Evolutionary conservation across 108 stramenopile genomes (phyloP), one percentile per base, ranked within the genome.

Genomic region (Nitzschia sp.): DNA sequence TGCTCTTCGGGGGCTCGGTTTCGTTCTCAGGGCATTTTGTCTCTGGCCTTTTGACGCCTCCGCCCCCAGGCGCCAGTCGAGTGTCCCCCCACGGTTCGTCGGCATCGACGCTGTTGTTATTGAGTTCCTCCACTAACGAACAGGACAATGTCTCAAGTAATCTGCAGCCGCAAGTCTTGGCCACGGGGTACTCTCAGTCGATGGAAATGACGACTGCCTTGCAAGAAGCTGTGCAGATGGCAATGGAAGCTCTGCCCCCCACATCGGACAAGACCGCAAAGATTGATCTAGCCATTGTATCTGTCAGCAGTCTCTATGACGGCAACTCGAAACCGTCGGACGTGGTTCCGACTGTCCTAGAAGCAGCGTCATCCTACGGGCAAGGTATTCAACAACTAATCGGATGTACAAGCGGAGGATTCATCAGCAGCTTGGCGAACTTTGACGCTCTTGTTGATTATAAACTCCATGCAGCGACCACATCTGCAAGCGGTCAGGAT

Each of bases 321-420:
- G 87, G 81, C 11, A 83, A 70, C 33, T 38, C 78, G 21, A 64
- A 36, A 9, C 76, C 73, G 23, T 54, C 77, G 1, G 61, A 71
- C 9, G 77, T 85, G 5, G 72, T 86, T 9, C 83, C 85, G 15
- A 61, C 83, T 23, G 53, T 90, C n/a, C 33, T 85, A 35, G 58
- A 63, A 28, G 59, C 64, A 6, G 73, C 83, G 24, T 45, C 45
- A 19, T 42, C 35, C 9, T 70, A 71, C 28, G 80, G 74, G 33
- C 21, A 19, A 5, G 59, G 46, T 0, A 81, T 91, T 49, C 62
- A 83, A 33, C 64, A 90, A 38, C 30, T 94, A 27, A 72, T 94
- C 5, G 93, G 93, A 17, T 76, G 78, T 57, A 85, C 90, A 11
- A 78, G 76, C 18, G 90, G 90, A 36, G 93, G 93, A 5, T 66